Evolutionary conservation across 2,329 filamentous ascomycete species (phyloP).

Genomic region (Escovopsis sp.): DNA sequence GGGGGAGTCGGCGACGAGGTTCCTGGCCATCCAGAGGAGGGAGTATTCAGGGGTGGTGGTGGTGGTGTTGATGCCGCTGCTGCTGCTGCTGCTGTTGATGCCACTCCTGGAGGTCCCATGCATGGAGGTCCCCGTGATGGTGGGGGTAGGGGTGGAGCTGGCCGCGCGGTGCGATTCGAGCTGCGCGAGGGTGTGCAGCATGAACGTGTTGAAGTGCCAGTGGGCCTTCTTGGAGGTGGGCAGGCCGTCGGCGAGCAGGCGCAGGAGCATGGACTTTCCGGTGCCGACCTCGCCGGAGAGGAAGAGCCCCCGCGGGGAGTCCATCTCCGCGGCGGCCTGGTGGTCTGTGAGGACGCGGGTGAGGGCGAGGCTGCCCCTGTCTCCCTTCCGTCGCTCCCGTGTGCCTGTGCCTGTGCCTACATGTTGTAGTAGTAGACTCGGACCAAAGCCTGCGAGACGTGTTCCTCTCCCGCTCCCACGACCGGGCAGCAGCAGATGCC

Average conservation of each 20-base stretch:
- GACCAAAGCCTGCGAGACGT: no score
- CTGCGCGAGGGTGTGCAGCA: slow-evolving; percentile 61
- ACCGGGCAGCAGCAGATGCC: slow-evolving; percentile 43
- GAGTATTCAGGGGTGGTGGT: slow-evolving; percentile 38
- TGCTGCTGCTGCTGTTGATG: slow-evolving; percentile 59
- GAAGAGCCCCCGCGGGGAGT: slow-evolving; percentile 60
- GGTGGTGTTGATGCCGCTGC: not conserved
- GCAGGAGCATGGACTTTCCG: slow-evolving; percentile 74
- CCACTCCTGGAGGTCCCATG: slow-evolving; percentile 62
- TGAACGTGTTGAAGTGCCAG: slow-evolving; percentile 79
- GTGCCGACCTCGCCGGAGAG: slow-evolving; percentile 71
- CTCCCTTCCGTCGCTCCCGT: slow-evolving; percentile 28
- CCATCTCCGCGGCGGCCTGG: slow-evolving; percentile 53
- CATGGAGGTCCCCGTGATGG: slow-evolving; percentile 43
- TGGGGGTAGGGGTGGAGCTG: slow-evolving; percentile 7
- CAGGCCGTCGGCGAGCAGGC: slow-evolving; percentile 63
- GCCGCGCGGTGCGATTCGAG: slow-evolving; percentile 48
- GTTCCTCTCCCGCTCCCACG: no score
- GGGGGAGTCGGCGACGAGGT: slow-evolving; percentile 58
- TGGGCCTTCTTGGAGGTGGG: slow-evolving; percentile 57
- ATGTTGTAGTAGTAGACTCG: no score
- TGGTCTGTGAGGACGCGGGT: slow-evolving; percentile 54
- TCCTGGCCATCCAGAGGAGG: slow-evolving; percentile 57
- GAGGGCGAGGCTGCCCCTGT: slow-evolving; percentile 43
- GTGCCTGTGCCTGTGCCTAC: no score